These are phyloP conservation scores for Halophytophthora polymorphica DNA, from an alignment of 352 stramenopile genomes.

Conservation along the genomic window DNA sequence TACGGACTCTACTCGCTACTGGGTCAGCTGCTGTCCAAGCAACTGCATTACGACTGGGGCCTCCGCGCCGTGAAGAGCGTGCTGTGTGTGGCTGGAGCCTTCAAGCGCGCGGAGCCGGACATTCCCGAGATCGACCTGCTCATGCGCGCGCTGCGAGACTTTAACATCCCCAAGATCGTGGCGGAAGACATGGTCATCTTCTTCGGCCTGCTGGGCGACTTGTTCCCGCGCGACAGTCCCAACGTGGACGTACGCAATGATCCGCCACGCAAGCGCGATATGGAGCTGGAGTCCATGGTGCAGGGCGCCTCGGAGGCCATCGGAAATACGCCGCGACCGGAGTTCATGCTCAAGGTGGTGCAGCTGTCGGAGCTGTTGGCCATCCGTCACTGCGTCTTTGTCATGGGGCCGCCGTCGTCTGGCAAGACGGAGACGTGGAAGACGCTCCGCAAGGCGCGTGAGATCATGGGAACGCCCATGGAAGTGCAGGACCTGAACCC, in stretches of 20 bases:
- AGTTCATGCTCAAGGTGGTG: constrained; percentile 94
- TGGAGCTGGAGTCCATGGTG: constrained; percentile 90
- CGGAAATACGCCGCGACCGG: constrained; percentile 71
- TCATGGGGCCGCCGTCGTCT: constrained; percentile 93
- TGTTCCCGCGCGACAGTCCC: constrained; percentile 90
- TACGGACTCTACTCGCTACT: constrained; percentile 94
- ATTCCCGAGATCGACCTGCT: constrained; percentile 92
- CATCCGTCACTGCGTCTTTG: constrained; percentile 96
- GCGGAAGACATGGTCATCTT: constrained; percentile 95
- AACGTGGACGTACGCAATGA: constrained; percentile 90
- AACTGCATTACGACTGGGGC: constrained; percentile 95
- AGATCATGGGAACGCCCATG: constrained; percentile 86
- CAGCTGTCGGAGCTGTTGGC: constrained; percentile 93
- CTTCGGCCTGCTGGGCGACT: constrained; percentile 91
- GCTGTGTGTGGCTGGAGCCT: constrained; percentile 91
- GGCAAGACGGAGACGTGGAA: constrained; percentile 96
- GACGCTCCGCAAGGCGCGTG: constrained; percentile 87
- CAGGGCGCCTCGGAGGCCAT: constrained; percentile 78
- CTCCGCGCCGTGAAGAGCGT: constrained; percentile 95
- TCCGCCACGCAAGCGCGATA: constrained; percentile 90
- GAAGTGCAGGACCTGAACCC: constrained; percentile 94
- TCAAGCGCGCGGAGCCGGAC: constrained; percentile 93
- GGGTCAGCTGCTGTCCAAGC: constrained; percentile 91
- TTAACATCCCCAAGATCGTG: constrained; percentile 97
- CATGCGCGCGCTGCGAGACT: constrained; percentile 95